A percentile compares a stretch with the other conserved stretches of the same genome.
Evolutionary conservation across 164 flowering plant genomes (phyloP).

Genomic region (Chimonanthus salicifolius): DNA sequence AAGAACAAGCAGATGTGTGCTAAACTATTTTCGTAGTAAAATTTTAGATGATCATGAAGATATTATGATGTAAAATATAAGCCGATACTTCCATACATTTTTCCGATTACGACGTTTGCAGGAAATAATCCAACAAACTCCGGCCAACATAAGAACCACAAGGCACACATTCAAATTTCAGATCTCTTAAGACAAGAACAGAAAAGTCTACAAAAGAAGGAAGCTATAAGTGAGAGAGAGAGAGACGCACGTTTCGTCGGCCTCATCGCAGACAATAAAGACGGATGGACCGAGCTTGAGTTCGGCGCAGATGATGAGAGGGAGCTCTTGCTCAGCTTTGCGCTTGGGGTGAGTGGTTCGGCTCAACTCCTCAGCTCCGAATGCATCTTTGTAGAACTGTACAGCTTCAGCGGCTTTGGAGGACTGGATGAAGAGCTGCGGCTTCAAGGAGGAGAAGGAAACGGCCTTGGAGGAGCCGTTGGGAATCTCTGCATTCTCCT

Average conservation of each 20-base stretch:
- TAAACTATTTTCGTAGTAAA: no score
- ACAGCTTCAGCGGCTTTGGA: conserved; percentile 69
- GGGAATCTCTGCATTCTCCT: conserved; percentile 23
- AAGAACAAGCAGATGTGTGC: no score
- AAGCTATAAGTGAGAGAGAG: background rate
- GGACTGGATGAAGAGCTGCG: conserved; percentile 54
- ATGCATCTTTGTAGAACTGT: conserved; percentile 72
- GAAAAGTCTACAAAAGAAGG: background rate
- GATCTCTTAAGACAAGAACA: background rate
- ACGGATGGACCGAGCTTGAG: conserved; percentile 52
- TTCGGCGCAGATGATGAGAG: conserved; percentile 56
- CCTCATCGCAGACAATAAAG: conserved; percentile 45
- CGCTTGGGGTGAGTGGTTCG: conserved; percentile 60
- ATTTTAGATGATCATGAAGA: no score
- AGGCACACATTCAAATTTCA: background rate
- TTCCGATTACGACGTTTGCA: no score
- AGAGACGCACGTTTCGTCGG: conserved; percentile 20
- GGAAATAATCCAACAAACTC: no score
- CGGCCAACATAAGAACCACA: no score
- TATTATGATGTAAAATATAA: no score
- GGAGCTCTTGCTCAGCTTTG: conserved; percentile 82
- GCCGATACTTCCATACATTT: no score
- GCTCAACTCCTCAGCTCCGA: conserved; percentile 69
- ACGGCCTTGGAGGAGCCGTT: conserved; percentile 24
- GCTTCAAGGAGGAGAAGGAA: conserved; percentile 39